Base-by-base conservation (phyloP, 202 grass and related monocot genomes). In the Schoenoplectus triqueter region DNA sequence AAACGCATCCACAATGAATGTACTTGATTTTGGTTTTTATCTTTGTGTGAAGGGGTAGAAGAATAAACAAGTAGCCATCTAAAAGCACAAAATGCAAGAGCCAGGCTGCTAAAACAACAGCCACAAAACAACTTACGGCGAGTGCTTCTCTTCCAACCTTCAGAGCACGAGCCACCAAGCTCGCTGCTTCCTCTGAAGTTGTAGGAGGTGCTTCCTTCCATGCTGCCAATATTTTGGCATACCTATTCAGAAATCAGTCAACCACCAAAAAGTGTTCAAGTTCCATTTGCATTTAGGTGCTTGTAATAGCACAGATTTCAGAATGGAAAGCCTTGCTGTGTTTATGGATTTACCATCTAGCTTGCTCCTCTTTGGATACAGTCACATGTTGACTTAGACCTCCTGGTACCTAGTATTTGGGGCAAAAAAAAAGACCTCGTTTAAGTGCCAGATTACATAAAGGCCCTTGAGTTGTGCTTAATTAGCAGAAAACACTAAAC, bases 161-260 rank as follows among this genome's bases (percentile, higher is more conserved):
- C 45, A 92, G 86, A 79, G 89, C 86, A 67, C 62, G 59, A 72
- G 70, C 75, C 71, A 95, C 55, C 68, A 95, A 82, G 5, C 20
- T 73, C 4, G 90, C 69, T 80, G 89, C 90, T 67, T 89, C 90
- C 82, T 70, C 80, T 8, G 64, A 65, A 20, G 87, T 92, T 86
- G 49, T 91, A 17, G 64, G 89, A 66, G 83, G 80, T 2, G 52
- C 64, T 76, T 91, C 84, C 14, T 88, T 91, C 76, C 90, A 92
- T 76, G 80, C 89, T 31, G 88, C 85, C 61, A 86, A 64, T 52
- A 91, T 86, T 64, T 91, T 89, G 60, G 62, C 54, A 19, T 95
- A 91, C 93, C 93, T 89, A 52, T 20, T 51, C 88, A 40, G 51
- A 73, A 7, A 85, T 6, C 0, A 82, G 31, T 31, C 31, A 31